Base-by-base conservation (phyloP, 2,329 filamentous ascomycete species). In the Verticillium dahliae region DNA sequence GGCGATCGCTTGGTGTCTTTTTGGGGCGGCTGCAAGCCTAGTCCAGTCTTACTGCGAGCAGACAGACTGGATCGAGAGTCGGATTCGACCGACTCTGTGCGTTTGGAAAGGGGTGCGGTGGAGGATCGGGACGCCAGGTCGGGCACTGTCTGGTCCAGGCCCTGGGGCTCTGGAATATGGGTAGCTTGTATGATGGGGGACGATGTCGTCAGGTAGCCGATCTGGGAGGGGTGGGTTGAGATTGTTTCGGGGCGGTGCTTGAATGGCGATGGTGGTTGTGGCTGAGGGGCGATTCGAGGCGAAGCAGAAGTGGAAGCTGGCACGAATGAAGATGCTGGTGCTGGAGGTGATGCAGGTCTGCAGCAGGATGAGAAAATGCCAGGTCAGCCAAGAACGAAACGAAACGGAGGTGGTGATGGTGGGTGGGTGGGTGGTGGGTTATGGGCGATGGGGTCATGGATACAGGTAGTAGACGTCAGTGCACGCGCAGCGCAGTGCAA, bases 131-230 rank as follows among this genome's bases (percentile, higher is more conserved):
- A 68, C 59, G 70, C 63, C 56, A 62, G 58, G 57, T 70, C 65
- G 58, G 65, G 60, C 39, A 67, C 61, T 59, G 66, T 72, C 33
- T 72, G 54, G 10, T 52, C 69, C 57, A 74, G 69, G 38, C 69
- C 67, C 62, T 79, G 78, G 22, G 75, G 70, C 58, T 80, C 78
- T 57, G 79, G 76, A 59, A 82, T 69, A 65, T 82, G 81, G 31
- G 77, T 78, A 57, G 84, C 81, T 68, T 88, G 86, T 58, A 90
- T 82, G 62, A 89, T 74, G 37, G 89, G 85, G 27, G 88, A 90
- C 35, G 88, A 89, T 38, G 86, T 85, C 57, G 88, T 90, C 63
- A 89, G 78, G 72, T 89, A 86, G 65, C 85, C 86, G 69, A 84
- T 81, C 68, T 90, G 87, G 38, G 89, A 89, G 60, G 86, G 83